Evolutionary conservation across 1,284 basidiomycete genomes (phyloP).

Genomic region (Rhodotorula sp.): DNA sequence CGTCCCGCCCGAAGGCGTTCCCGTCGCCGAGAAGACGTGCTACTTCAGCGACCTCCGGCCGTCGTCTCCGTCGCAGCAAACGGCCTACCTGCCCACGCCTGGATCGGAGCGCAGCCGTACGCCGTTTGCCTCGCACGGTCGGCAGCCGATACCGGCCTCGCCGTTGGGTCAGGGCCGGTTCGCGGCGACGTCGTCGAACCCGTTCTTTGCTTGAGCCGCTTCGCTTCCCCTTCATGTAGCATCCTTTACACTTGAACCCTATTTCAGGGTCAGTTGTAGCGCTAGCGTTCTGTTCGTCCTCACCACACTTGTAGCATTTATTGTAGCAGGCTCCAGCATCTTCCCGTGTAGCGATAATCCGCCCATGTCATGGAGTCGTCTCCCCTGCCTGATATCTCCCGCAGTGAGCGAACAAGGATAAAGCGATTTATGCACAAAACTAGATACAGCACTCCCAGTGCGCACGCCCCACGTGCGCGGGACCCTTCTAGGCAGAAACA

Average conservation of each 20-base stretch:
- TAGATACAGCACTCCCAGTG: too few species aligned
- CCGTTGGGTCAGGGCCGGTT: slow-evolving; percentile 23
- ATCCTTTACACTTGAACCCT: background rate
- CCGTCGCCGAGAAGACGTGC: slow-evolving; percentile 10
- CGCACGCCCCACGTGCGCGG: too few species aligned
- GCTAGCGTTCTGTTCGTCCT: too few species aligned
- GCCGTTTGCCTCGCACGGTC: background rate
- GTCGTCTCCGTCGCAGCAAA: slow-evolving; percentile 8
- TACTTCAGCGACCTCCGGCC: slow-evolving; percentile 14
- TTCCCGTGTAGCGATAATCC: too few species aligned
- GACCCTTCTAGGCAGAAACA: background rate
- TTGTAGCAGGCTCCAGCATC: too few species aligned
- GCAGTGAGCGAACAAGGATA: too few species aligned
- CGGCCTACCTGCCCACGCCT: slow-evolving; percentile 16
- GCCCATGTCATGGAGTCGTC: too few species aligned
- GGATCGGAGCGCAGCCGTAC: slow-evolving; percentile 6
- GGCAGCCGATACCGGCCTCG: slow-evolving; percentile 8
- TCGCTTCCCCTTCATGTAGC: background rate
- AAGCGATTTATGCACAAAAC: too few species aligned
- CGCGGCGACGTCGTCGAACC: slow-evolving; percentile 4
- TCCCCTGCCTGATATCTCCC: too few species aligned
- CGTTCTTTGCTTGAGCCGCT: slow-evolving; percentile 15
- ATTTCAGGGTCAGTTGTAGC: too few species aligned
- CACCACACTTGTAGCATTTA: too few species aligned
- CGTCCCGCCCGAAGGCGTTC: slow-evolving; percentile 3